Evolutionary conservation across 768 basidiomycete species (phyloP), one percentile per base, ranked within the genome.

Genomic region (Tephrocybe sp.): DNA sequence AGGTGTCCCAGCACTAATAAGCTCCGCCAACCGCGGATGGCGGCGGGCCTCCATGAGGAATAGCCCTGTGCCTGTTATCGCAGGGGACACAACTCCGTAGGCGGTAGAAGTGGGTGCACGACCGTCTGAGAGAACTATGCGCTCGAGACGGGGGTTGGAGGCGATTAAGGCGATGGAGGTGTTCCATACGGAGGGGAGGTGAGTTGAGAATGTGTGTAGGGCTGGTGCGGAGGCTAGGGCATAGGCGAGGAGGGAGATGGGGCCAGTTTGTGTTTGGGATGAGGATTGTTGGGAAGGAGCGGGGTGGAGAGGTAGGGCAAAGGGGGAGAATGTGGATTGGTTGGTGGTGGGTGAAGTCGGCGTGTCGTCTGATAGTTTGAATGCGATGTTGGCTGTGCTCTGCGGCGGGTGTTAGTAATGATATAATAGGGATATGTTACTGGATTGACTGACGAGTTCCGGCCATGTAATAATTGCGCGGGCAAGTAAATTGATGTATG

Each of bases 101-200:
- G 38, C 15, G 12, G 37, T 18, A 28, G 5, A 51, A 57, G 36
- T 60, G 48, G 45, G 71, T 62, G 13, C 54, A 44, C 37, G 61
- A 64, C 21, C 64, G 61, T 40, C 25, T 3, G 60, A 56, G 2
- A 74, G 58, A 2, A 74, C 63, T 57, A 85, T 74, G 36, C 74
- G 70, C 54, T 78, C 69, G 42, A 85, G 69, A 1, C 64, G 47
- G 0, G 76, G 72, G 63, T 84, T 85, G 6, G 59, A 45, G 32
- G 78, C 69, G 31, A 84, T 68, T 35, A 72, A 56, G 49, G 81
- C 73, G 48, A 84, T 71, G 12, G 77, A 57, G 36, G 73, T 68
- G 63, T 79, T 82, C 84, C 84, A 86, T 0, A 83, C 67, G 4
- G 76, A 71, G 1, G 84, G 84, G 5, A 84, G 67, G 37, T 37